Conservation (phyloP, 129 eudicot genomes). For the Centrapalus pauciflorus region DNA sequence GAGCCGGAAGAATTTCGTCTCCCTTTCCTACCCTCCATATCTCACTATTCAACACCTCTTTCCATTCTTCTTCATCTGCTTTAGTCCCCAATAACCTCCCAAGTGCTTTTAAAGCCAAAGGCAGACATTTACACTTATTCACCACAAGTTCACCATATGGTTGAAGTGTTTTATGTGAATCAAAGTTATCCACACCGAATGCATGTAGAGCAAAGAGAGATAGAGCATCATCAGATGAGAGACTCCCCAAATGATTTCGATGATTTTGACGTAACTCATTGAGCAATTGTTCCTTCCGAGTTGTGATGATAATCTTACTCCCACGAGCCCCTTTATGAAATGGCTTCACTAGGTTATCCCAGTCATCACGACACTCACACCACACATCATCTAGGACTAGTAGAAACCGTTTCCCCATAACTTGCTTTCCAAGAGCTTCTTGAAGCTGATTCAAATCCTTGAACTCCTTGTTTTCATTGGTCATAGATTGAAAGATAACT, state of each 20-base stretch:
- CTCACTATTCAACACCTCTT: no score
- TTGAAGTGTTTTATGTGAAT: not conserved
- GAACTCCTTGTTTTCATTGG: slow-evolving; percentile 19
- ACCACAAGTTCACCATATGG: no score
- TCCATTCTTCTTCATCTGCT: no score
- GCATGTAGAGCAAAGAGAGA: not conserved
- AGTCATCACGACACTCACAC: slow-evolving; percentile 27
- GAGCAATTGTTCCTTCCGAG: slow-evolving; percentile 46
- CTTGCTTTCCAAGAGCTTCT: slow-evolving; percentile 15
- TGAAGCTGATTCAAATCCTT: slow-evolving; percentile 29
- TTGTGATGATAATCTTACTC: slow-evolving; percentile 56
- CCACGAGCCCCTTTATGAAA: slow-evolving; percentile 36
- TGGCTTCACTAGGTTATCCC: slow-evolving; percentile 30
- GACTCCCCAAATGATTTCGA: not conserved
- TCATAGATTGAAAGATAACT: no score
- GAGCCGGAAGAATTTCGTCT: no score
- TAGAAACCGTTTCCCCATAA: slow-evolving; percentile 43
- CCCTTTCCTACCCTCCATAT: no score
- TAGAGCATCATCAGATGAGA: not conserved
- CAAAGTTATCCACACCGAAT: no score
- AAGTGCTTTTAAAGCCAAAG: no score
- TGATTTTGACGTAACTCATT: slow-evolving; percentile 17
- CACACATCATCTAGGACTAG: slow-evolving; percentile 72
- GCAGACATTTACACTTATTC: no score
- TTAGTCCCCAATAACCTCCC: no score